A percentile compares a stretch with the other conserved stretches of the same genome.
Conservation (phyloP, 192 early-diverging fungal species). For the Linnemannia zychae region DNA sequence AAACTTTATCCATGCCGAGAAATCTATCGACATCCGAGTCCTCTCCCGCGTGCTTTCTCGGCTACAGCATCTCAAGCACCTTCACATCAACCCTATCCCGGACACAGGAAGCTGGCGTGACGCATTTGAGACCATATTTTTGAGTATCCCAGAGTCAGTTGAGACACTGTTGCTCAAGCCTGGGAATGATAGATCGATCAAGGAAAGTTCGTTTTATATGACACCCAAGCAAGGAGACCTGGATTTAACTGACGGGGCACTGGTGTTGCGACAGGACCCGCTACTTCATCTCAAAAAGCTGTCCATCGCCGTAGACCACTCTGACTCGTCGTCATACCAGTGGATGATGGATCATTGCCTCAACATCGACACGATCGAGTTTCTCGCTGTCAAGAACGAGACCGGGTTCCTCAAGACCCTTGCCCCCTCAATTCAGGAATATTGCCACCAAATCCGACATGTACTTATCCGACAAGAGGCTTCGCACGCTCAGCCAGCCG, state of each 20-base stretch:
- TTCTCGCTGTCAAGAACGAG: not conserved
- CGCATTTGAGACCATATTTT: not conserved
- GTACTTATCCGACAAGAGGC: not conserved
- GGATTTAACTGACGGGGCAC: not conserved
- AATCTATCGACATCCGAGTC: not conserved
- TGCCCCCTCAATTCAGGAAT: not conserved
- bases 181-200: not conserved
- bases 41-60: not conserved
- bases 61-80: not conserved
- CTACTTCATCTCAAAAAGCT: not conserved
- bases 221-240: not conserved
- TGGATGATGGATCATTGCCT: slow-evolving; percentile 1
- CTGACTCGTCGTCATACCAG: not conserved
- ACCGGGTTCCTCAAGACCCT: not conserved
- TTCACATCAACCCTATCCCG: not conserved
- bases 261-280: not conserved
- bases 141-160: not conserved
- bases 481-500: not conserved
- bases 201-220: not conserved
- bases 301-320: not conserved
- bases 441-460: not conserved
- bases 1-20: not conserved
- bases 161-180: not conserved
- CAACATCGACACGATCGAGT: not conserved
- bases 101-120: not conserved